phyloP scores from a whole-genome alignment of 2,329 filamentous ascomycete species.

The Aspergillus awamori region DNA sequence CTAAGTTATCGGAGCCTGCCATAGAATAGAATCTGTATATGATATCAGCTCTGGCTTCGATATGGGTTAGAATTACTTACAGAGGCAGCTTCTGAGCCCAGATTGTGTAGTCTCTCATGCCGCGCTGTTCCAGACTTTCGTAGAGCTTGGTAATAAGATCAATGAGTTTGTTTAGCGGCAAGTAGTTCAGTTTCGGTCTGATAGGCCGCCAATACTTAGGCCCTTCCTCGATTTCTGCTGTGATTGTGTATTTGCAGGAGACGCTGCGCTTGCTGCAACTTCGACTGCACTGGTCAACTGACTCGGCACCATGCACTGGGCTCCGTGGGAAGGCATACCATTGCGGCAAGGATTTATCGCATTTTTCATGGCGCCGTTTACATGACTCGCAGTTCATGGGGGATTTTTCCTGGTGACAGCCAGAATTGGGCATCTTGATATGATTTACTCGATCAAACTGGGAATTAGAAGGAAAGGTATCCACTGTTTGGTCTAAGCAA shows the following conservation, averaged over 20 bases:
- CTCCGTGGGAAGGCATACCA: background rate
- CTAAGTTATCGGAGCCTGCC: background rate
- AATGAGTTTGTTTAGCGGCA: background rate
- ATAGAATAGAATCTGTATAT: slow-evolving; percentile 1
- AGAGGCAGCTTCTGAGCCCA: background rate
- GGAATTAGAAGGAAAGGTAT: background rate
- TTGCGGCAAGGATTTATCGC: background rate
- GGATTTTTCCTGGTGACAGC: background rate
- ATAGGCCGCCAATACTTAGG: background rate
- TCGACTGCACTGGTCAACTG: background rate
- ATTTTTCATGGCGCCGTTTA: background rate
- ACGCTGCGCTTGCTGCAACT: background rate
- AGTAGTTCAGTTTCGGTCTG: background rate
- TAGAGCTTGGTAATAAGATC: background rate
- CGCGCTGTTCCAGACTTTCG: background rate
- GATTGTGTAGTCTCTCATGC: background rate
- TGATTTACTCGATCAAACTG: background rate
- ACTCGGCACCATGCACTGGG: background rate
- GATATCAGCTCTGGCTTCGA: background rate
- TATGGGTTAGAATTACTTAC: background rate
- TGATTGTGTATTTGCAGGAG: background rate
- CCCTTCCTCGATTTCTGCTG: background rate
- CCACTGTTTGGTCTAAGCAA: background rate
- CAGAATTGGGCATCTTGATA: background rate
- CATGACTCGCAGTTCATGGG: background rate